Base-by-base conservation (phyloP, 1,284 basidiomycete species). In the Rhodotorula sp. region DNA sequence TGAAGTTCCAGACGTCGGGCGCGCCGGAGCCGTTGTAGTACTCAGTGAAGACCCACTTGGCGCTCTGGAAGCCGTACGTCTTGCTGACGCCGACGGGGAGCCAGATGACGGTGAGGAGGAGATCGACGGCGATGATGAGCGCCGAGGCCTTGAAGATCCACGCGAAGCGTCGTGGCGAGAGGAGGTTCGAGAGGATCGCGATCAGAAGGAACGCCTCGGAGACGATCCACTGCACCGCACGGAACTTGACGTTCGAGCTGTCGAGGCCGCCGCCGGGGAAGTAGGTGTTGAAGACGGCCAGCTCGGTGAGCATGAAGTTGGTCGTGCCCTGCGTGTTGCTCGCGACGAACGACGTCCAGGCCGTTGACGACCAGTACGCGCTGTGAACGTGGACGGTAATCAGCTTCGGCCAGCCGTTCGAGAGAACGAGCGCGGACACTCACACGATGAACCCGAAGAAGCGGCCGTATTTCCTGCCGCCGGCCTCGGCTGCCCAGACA, bases 281-380 rank as follows among this genome's bases (percentile, higher is more conserved):
- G 73, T 88, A 83, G 40, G 89, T 79, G 63, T 87, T 88, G 84
- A 86, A 93, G 13, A 93, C 87, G n/a, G 85, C 83, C 37, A 92
- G 80, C 74, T 90, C 87, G 16, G 90, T 91, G 31, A 77, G 65
- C n/a, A 76, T 85, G 78, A 90, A 93, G 79, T 93, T 92, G 57
- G 90, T 89, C 1, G 90, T 88, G 3, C 88, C 90, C 81, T 91
- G 89, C 69, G 88, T 90, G 77, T 90, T 91, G 52, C 88, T 86
- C 20, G 91, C 91, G 60, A 87, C 84, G 76, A 92, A 92, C 0
- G 90, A 92, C 86, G 91, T 91, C 91, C 91, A 93, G 24, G 91
- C 91, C 1, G 91, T 92, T 70, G 76, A 73, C 0, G 70, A 59
- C 76, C 75, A 74, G 51, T 59, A 68, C 1, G 65, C 63, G 26